phyloP scores from a whole-genome alignment of 2,329 filamentous ascomycete species.

The Berkeleyomyces rouxiae region DNA sequence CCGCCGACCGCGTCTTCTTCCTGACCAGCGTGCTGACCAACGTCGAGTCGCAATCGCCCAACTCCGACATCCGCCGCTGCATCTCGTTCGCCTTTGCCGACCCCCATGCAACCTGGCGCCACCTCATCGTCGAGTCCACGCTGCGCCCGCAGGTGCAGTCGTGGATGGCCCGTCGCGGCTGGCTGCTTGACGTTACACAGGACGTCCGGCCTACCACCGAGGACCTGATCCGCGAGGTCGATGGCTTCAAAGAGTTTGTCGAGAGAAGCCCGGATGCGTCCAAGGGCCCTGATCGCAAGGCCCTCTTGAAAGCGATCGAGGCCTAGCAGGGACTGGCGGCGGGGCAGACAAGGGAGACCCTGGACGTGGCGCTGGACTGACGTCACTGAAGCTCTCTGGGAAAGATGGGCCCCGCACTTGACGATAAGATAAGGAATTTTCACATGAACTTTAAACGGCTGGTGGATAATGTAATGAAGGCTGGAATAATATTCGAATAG shows the following conservation, averaged over 20 bases:
- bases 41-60: constrained; percentile 40
- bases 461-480: not conserved
- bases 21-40: constrained; percentile 82
- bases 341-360: not conserved
- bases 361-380: not conserved
- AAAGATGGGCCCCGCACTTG: not conserved
- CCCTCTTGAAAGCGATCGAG: not conserved
- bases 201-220: not conserved
- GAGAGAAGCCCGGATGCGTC: not conserved
- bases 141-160: constrained; percentile 2
- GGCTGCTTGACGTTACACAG: constrained; percentile 5
- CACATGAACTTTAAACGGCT: not conserved
- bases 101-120: not conserved
- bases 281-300: constrained; percentile 3
- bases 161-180: constrained; percentile 2
- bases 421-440: constrained; percentile 12
- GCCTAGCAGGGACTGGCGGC: not conserved
- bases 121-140: constrained; percentile 9
- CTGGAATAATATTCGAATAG: not conserved
- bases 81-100: constrained; percentile 11
- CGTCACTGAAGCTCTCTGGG: not conserved
- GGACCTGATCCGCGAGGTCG: constrained; percentile 2
- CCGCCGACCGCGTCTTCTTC: constrained; percentile 19
- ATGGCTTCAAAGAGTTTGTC: constrained; percentile 5
- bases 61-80: constrained; percentile 8